phyloP scores from a whole-genome alignment of 306 rosid genomes.

The Leucaena leucocephala region DNA sequence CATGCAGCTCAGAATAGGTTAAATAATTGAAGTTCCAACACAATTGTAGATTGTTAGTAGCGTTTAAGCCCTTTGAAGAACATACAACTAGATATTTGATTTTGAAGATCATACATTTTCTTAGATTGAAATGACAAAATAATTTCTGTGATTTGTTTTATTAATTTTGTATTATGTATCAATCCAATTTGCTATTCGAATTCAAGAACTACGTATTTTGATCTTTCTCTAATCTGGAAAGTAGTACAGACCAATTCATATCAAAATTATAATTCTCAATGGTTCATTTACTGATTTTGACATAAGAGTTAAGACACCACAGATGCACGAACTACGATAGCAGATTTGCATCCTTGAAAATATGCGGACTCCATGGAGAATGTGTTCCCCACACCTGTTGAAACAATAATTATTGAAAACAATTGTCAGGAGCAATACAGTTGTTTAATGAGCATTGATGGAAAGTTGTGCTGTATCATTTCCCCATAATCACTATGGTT shows the following conservation, averaged over 20 bases:
- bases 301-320: background rate
- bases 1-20: conserved; percentile 68
- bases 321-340: background rate
- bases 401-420: background rate
- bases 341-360: conserved; percentile 4
- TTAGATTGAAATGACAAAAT: conserved; percentile 46
- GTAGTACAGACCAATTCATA: conserved; percentile 8
- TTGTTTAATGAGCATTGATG: conserved; percentile 23
- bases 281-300: background rate
- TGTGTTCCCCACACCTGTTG: conserved; percentile 11
- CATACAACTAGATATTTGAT: conserved; percentile 54
- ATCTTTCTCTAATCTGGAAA: conserved; percentile 23
- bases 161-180: conserved; percentile 39
- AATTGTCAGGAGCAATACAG: conserved; percentile 12
- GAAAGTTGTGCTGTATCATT: conserved; percentile 13
- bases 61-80: conserved; percentile 48
- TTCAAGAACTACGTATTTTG: conserved; percentile 26
- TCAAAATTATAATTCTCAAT: background rate
- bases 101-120: conserved; percentile 44
- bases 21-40: conserved; percentile 68
- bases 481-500: background rate
- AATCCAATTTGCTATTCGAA: conserved; percentile 32
- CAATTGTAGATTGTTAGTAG: conserved; percentile 52
- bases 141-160: conserved; percentile 42
- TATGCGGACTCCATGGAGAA: background rate